These are phyloP conservation scores for Globisporangium perplexum DNA, from an alignment of 352 stramenopile genomes.

Conservation along the genomic window DNA sequence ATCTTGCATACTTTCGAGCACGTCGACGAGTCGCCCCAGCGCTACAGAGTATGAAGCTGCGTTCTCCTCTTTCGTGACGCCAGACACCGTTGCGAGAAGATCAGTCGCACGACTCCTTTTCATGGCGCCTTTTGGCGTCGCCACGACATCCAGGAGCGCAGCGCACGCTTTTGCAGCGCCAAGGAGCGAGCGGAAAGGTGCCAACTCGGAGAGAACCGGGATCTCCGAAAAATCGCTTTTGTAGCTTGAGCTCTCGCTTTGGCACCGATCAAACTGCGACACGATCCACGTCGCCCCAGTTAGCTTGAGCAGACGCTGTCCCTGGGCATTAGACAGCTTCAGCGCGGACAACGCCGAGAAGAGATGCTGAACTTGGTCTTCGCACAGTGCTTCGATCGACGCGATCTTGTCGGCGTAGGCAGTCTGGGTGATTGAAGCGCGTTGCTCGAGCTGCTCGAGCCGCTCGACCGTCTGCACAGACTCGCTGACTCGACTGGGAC, in stretches of 20 bases:
- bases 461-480: conserved; percentile 6
- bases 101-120: conserved; percentile 29
- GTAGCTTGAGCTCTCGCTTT: background rate
- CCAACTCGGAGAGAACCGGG: conserved; percentile 6
- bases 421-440: background rate
- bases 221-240: background rate
- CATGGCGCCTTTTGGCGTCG: conserved; percentile 44
- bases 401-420: background rate
- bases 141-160: conserved; percentile 36
- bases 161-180: conserved; percentile 15
- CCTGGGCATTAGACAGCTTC: conserved; percentile 59
- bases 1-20: background rate
- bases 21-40: background rate
- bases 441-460: conserved; percentile 6
- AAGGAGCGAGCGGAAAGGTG: conserved; percentile 18
- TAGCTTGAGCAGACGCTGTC: conserved; percentile 46
- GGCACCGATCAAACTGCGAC: background rate
- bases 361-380: conserved; percentile 12
- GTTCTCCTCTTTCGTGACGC: conserved; percentile 7
- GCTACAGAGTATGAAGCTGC: background rate
- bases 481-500: background rate
- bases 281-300: conserved; percentile 42
- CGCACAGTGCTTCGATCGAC: background rate
- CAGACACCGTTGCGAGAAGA: conserved; percentile 10
- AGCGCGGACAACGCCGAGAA: conserved; percentile 21